These are phyloP conservation scores for Ormosia emarginata DNA, from an alignment of 306 rosid genomes.

Conservation along the genomic window DNA sequence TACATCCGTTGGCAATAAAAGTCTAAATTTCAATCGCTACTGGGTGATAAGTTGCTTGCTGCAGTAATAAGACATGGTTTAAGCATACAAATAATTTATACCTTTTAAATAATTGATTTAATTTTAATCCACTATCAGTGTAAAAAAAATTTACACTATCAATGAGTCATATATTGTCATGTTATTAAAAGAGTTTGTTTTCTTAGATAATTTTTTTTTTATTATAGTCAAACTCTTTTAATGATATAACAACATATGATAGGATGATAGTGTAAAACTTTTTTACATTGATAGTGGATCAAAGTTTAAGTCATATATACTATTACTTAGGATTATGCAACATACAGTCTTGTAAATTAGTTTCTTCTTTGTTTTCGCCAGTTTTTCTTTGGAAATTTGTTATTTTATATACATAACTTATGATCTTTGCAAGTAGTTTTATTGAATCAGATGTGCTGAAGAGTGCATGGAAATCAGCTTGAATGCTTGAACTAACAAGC, in stretches of 20 bases:
- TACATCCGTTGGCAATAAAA: neutral
- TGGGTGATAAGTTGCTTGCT: neutral
- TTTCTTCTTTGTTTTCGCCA: too few species aligned
- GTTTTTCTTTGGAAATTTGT: neutral
- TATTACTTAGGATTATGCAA: neutral
- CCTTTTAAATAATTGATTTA: neutral
- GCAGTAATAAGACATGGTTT: neutral
- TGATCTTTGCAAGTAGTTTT: neutral
- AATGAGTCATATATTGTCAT: neutral
- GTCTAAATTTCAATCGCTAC: neutral
- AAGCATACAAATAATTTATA: neutral
- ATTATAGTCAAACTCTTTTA: neutral
- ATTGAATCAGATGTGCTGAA: neutral
- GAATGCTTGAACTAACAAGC: slow-evolving; percentile 6
- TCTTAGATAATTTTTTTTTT: neutral
- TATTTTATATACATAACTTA: neutral
- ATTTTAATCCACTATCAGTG: neutral
- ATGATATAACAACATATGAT: neutral
- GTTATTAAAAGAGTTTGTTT: neutral
- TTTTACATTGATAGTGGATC: neutral
- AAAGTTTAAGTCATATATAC: neutral
- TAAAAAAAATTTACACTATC: neutral
- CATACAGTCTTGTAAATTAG: neutral
- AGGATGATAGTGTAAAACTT: neutral
- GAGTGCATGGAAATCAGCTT: slow-evolving; percentile 10